Evolutionary conservation across 2,329 filamentous ascomycete genomes (phyloP).

Genomic region (Zymoseptoria passerinii): DNA sequence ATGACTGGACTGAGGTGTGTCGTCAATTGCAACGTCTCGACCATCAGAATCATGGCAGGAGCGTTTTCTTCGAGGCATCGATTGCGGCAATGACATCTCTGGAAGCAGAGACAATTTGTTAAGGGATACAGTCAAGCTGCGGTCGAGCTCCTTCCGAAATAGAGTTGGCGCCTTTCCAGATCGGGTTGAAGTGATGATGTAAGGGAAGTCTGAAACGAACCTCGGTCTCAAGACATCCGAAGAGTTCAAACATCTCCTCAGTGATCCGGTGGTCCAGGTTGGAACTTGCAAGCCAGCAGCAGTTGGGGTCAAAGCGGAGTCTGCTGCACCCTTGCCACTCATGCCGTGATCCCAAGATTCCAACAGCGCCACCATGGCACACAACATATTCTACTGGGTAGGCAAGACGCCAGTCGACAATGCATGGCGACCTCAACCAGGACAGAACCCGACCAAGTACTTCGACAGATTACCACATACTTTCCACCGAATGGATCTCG

Average conservation of each 20-base stretch:
- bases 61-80: not conserved
- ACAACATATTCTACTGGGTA: conserved; percentile 27
- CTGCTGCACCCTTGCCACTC: not conserved
- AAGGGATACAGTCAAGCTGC: not conserved
- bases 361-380: not conserved
- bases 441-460: conserved; percentile 13
- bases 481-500: conserved; percentile 20
- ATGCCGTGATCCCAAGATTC: not conserved
- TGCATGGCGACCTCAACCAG: conserved; percentile 24
- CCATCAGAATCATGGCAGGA: not conserved
- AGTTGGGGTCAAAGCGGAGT: not conserved
- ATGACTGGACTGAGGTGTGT: not conserved
- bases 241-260: not conserved
- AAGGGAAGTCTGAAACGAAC: not conserved
- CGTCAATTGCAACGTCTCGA: not conserved
- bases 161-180: not conserved
- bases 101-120: not conserved
- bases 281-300: not conserved
- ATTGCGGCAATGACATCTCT: not conserved
- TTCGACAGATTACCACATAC: conserved; percentile 17
- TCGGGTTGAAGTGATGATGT: not conserved
- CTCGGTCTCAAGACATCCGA: not conserved
- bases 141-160: not conserved
- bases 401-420: conserved; percentile 23
- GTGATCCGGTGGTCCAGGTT: not conserved